Conservation (phyloP, 176 grass and related monocot species). For the Thalia dealbata region DNA sequence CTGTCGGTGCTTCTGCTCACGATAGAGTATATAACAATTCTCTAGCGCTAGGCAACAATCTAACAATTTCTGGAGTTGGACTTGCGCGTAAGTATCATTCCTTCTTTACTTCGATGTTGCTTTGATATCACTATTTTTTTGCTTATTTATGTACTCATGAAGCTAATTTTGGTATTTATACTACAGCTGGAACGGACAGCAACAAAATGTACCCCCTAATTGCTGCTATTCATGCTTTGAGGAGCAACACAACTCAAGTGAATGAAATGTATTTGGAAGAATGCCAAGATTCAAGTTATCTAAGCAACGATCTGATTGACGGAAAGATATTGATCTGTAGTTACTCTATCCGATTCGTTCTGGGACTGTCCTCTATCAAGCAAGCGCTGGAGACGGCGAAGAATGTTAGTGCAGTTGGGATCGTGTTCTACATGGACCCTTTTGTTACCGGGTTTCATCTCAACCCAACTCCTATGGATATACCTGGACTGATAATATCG, state of each 20-base stretch:
- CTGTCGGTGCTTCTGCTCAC: conserved; percentile 62
- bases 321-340: conserved; percentile 86
- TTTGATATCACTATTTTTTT: neutral
- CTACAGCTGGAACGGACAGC: conserved; percentile 76
- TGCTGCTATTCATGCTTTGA: conserved; percentile 64
- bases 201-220: conserved; percentile 70
- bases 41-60: conserved; percentile 48
- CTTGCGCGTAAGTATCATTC: conserved; percentile 43
- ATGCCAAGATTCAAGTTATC: conserved; percentile 79
- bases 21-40: conserved; percentile 66
- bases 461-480: conserved; percentile 89
- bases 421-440: conserved; percentile 95
- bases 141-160: too few relatives aligned
- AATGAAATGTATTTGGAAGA: conserved; percentile 73
- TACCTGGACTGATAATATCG: conserved; percentile 88
- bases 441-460: conserved; percentile 91
- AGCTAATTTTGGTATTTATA: neutral
- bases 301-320: conserved; percentile 54
- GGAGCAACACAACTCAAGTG: conserved; percentile 33
- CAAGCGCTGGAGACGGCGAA: conserved; percentile 76
- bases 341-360: conserved; percentile 93
- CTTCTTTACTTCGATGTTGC: conserved; percentile 11
- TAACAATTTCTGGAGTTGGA: conserved; percentile 34
- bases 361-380: conserved; percentile 92
- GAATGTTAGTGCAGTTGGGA: conserved; percentile 73